phyloP scores from a whole-genome alignment of 1,139 yeast genomes.

The Meyerozyma smithsonii region DNA sequence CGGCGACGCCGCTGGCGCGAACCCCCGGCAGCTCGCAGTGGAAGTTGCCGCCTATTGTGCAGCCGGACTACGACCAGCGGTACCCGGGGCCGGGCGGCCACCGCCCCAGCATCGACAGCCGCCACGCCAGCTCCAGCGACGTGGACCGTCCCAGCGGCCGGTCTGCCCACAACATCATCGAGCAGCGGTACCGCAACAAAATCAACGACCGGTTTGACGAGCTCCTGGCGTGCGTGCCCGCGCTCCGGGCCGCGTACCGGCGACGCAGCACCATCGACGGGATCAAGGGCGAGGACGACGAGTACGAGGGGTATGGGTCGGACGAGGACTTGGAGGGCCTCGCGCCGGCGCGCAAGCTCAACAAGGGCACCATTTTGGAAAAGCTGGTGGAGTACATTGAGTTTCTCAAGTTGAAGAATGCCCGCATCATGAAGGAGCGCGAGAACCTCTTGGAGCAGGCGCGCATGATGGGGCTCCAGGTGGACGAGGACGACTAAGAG shows the following conservation, averaged over 20 bases:
- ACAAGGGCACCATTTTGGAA: constrained; percentile 42
- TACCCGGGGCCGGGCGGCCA: background rate
- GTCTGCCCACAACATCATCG: constrained; percentile 42
- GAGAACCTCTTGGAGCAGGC: constrained; percentile 27
- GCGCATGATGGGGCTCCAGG: constrained; percentile 21
- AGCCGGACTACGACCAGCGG: background rate
- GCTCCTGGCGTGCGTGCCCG: constrained; percentile 39
- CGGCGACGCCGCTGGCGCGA: background rate
- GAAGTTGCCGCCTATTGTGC: background rate
- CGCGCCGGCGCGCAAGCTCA: constrained; percentile 42
- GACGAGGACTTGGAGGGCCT: constrained; percentile 36
- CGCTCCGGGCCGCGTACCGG: constrained; percentile 29
- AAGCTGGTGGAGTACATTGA: constrained; percentile 43
- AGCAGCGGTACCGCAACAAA: constrained; percentile 42
- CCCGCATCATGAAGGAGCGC: constrained; percentile 30
- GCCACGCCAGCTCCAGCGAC: background rate
- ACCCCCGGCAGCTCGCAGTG: background rate
- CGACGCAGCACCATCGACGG: constrained; percentile 15
- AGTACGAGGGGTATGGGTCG: constrained; percentile 10
- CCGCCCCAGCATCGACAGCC: background rate
- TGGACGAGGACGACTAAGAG: constrained; percentile 8
- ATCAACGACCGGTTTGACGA: constrained; percentile 42
- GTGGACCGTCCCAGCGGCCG: background rate
- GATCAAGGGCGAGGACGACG: constrained; percentile 13
- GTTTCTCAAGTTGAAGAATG: constrained; percentile 37